Evolutionary conservation across 805 yeast species (phyloP), one percentile per base, ranked within the genome.

Genomic region (Yarrowia yakushimensis): DNA sequence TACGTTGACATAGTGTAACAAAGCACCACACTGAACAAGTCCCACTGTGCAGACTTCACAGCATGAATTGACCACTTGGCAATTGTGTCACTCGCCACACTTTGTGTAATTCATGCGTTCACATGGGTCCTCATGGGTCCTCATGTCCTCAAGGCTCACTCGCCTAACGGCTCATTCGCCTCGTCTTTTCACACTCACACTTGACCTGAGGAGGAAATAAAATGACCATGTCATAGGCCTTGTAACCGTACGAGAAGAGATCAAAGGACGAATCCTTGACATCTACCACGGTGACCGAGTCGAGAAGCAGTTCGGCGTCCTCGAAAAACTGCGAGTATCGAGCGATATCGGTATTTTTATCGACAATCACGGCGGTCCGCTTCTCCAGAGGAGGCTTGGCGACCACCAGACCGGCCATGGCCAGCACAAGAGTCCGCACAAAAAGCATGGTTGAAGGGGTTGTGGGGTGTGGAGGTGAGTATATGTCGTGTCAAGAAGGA

Each of bases 211-310:
- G 75, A 15, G 93, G 91, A 52, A 86, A 77, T 18, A 88, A 63
- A 27, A 88, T 70, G 61, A 87, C 66, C 67, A 85, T 84, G 66
- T 85, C 85, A 68, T 78, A 85, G 12, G 72, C 54, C 65, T 80
- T 78, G 31, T 72, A 74, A 39, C 81, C 85, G 59, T 76, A 78
- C 41, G 69, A 70, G 64, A 77, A 70, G 62, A 84, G 70, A 27
- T 69, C 64, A 25, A 72, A 69, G 20, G 66, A 70, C 60, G 66
- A 72, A 34, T 69, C 74, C 60, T 67, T 70, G 36, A 72, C 69
- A 23, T 72, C 70, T 34, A 69, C 66, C 18, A 73, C 63, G 1
- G 67, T 71, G 23, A 65, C 65, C 8, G 23, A 4, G 17, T 52
- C 43, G 5, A 52, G 25, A n/a, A 33, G 23, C 3, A 7, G n/a